A percentile compares a stretch with the other conserved stretches of the same genome.
Conservation (phyloP, 768 basidiomycete species). For the Rhizopogon salebrosus region DNA sequence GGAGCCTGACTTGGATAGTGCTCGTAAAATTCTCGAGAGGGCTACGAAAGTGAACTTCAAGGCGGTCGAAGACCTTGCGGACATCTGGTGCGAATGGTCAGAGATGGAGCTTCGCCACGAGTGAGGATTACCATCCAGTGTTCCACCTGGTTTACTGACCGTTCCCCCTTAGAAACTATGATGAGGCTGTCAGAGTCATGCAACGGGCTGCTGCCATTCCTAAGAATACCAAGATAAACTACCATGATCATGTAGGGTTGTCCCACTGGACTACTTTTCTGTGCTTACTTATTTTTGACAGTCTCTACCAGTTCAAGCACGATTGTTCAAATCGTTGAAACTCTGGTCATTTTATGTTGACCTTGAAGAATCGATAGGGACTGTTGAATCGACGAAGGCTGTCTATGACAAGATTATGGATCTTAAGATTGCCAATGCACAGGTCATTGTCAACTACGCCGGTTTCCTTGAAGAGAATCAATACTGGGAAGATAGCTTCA, state of each 20-base stretch:
- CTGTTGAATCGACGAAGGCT: conserved; percentile 84
- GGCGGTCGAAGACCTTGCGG: conserved; percentile 94
- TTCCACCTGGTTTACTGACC: conserved; percentile 8
- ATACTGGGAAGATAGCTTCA: conserved; percentile 99
- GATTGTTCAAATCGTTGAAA: conserved; percentile 96
- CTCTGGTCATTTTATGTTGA: conserved; percentile 99
- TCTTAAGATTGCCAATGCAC: conserved; percentile 95
- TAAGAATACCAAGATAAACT: conserved; percentile 85
- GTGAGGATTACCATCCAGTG: conserved; percentile 42
- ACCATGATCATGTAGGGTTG: conserved; percentile 82
- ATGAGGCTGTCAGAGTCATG: conserved; percentile 93
- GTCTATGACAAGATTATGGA: conserved; percentile 97
- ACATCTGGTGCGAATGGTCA: conserved; percentile 99
- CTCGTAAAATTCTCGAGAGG: conserved; percentile 91
- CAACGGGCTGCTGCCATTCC: conserved; percentile 92
- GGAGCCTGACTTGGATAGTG: conserved; percentile 76
- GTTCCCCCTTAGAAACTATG: conserved; percentile 71
- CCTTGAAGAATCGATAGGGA: conserved; percentile 93
- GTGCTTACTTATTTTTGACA: conserved; percentile 27
- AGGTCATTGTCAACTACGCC: conserved; percentile 95
- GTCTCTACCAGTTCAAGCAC: conserved; percentile 79
- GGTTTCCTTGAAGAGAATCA: conserved; percentile 96
- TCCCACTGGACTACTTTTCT: background rate
- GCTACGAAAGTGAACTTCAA: conserved; percentile 89
- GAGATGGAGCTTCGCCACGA: conserved; percentile 97